These are phyloP conservation scores for Haplographium delicatum DNA, from an alignment of 495 filamentous ascomycete species.

Conservation along the genomic window DNA sequence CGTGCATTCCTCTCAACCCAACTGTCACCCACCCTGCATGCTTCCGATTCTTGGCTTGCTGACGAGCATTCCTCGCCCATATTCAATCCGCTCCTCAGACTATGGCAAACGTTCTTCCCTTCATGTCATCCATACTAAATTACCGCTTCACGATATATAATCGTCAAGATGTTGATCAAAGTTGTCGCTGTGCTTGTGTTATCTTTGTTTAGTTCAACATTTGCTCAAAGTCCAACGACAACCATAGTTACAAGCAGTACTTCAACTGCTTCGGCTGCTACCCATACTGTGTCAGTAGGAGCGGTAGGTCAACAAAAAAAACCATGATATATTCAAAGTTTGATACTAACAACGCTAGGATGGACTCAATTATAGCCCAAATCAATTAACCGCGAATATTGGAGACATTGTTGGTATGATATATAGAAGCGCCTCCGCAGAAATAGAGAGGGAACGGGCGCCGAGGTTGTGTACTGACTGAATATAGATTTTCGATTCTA, in stretches of 20 bases:
- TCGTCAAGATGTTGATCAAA: slow-evolving; percentile 9
- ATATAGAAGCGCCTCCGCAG: no score
- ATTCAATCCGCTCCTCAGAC: background rate
- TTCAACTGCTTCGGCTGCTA: slow-evolving; percentile 19
- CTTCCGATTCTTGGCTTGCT: background rate
- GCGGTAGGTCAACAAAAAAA: slow-evolving; percentile 28
- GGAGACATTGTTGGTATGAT: slow-evolving; percentile 38
- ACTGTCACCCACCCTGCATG: background rate
- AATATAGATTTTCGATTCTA: slow-evolving; percentile 49
- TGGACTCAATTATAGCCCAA: slow-evolving; percentile 31
- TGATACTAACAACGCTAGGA: no score
- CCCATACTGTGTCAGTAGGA: slow-evolving; percentile 29
- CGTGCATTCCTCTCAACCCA: no score
- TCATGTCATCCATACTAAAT: background rate
- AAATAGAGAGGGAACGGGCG: background rate
- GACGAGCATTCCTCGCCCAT: slow-evolving; percentile 1
- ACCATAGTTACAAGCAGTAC: slow-evolving; percentile 1
- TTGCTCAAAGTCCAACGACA: background rate
- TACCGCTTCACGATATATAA: background rate
- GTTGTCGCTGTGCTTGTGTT: background rate
- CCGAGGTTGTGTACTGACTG: slow-evolving; percentile 1
- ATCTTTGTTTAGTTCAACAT: background rate
- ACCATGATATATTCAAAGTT: no score
- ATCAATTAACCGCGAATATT: slow-evolving; percentile 26
- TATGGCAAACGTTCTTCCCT: slow-evolving; percentile 5